Evolutionary conservation across 106 monocot species (phyloP), one percentile per base, ranked within the genome.

Genomic region (Dioscorea zingiberensis): DNA sequence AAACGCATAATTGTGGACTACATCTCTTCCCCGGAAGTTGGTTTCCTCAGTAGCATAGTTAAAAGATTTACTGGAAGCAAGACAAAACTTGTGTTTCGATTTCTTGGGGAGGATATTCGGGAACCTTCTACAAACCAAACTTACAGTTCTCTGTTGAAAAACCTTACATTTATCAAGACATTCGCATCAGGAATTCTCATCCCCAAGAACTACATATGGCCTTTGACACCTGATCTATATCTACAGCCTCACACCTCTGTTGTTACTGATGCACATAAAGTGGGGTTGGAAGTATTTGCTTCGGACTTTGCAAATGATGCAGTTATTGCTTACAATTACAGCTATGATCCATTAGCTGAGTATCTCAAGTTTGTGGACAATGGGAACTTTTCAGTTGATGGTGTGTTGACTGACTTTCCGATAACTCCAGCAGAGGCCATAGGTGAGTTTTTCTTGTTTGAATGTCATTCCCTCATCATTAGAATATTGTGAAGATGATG

Each of bases 161-260:
- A 94, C 54, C 80, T 94, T 62, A 91, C 90, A 45, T 83, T 80
- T 54, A 73, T 94, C 65, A 87, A 85, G 78, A 73, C 90, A 24
- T 85, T 94, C 68, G 90, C 94, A 6, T 73, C 90, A 19, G 94
- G 94, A 66, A 87, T 94, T 65, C 75, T 94, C 58, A 68, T 94
- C 55, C 94, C 94, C 18, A 94, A 91, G 56, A 26, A 71, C 25
- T 94, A 94, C 60, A 91, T 94, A 53, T 94, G 90, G 94, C 87
- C 85, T 12, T 67, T 82, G 15, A 80, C 80, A 53, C 18, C 68
- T 58, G 78, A 85, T 66, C 60, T 65, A 25, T 94, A 94, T 60
- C 59, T 94, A 44, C 28, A 13, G n/a, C 70, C 80, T 5, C 17
- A 76, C 54, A 87, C 80, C 15, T 78, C 90, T 4, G 25, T 94